Evolutionary conservation across 164 flowering plant species (phyloP), one percentile per base, ranked within the genome.

Genomic region (Echeveria elegans): DNA sequence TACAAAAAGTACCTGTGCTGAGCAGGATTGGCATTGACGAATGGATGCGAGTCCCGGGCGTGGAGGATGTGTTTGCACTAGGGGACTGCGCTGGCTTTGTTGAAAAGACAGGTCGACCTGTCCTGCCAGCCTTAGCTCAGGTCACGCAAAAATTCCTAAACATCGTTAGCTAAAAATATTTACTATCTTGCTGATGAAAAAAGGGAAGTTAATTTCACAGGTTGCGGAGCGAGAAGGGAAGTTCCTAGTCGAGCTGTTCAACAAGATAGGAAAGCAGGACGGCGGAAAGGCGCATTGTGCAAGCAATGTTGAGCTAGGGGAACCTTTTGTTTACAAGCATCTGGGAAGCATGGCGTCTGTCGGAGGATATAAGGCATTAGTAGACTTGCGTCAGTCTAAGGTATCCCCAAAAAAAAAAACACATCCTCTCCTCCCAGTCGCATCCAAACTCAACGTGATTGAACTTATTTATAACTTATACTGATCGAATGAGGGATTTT

Each of bases 41-140:
- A 72, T 89, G 95, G 93, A 36, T 92, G 64, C 68, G 88, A 4
- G 90, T 89, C 56, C 98, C 98, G 30, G 79, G 95, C 2, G 84
- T 83, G 37, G 86, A 89, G 67, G 96, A 92, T 77, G 96, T 92
- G 48, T 92, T 85, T 83, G 90, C 96, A 28, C 68, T 92, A 6
- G 98, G 98, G 41, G 98, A 92, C 70, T 92, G 93, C 69, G 89
- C 92, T 64, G 98, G 98, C 63, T 92, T 88, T 77, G 86, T 92
- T 37, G 91, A 86, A 73, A 70, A 80, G 12, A 83, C 92, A 9
- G 95, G 95, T 43, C 78, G 38, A 74, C 89, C 72, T 30, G 95
- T 89, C 26, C 95, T 92, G 71, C 98, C 98, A 30, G 96, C 95
- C 70, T 77, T 92, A 21, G 98, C 96, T 77, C 95, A 92, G 92